These are phyloP conservation scores for Staphylotrichum tortipilum DNA, from an alignment of 495 filamentous ascomycete genomes.

Conservation along the genomic window DNA sequence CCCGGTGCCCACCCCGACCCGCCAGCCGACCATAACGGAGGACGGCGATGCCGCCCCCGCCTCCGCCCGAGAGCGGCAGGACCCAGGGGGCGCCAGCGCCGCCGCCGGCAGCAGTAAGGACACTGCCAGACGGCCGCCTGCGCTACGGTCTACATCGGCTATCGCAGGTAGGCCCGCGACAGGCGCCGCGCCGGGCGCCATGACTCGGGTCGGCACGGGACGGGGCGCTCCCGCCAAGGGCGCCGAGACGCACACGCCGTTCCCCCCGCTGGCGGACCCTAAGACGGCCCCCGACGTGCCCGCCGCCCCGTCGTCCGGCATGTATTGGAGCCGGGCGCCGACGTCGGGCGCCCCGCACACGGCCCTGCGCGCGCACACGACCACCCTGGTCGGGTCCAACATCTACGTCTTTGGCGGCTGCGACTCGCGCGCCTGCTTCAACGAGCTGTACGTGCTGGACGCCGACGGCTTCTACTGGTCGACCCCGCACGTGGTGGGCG, in stretches of 20 bases:
- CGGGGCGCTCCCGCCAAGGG: slow-evolving; percentile 25
- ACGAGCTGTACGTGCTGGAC: slow-evolving; percentile 56
- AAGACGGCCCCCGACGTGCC: slow-evolving; percentile 49
- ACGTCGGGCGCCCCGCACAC: slow-evolving; percentile 48
- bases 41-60: slow-evolving; percentile 8
- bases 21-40: slow-evolving; percentile 16
- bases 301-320: slow-evolving; percentile 54
- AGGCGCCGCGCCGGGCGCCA: background rate
- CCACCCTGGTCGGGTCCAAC: slow-evolving; percentile 51
- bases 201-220: slow-evolving; percentile 17
- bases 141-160: slow-evolving; percentile 44
- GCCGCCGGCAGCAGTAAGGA: slow-evolving; percentile 31
- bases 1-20: slow-evolving; percentile 21
- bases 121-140: slow-evolving; percentile 27
- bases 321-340: slow-evolving; percentile 59
- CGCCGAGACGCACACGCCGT: slow-evolving; percentile 31
- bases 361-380: slow-evolving; percentile 54
- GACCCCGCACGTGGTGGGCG: slow-evolving; percentile 48
- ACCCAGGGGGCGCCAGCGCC: slow-evolving; percentile 39
- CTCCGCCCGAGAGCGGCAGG: slow-evolving; percentile 26
- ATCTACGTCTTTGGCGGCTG: slow-evolving; percentile 61
- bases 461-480: slow-evolving; percentile 59
- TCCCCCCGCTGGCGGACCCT: slow-evolving; percentile 50
- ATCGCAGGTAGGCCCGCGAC: slow-evolving; percentile 34
- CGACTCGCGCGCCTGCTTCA: slow-evolving; percentile 55